phyloP scores from a whole-genome alignment of 345 rosid genomes.

The Corymbia maculata region DNA sequence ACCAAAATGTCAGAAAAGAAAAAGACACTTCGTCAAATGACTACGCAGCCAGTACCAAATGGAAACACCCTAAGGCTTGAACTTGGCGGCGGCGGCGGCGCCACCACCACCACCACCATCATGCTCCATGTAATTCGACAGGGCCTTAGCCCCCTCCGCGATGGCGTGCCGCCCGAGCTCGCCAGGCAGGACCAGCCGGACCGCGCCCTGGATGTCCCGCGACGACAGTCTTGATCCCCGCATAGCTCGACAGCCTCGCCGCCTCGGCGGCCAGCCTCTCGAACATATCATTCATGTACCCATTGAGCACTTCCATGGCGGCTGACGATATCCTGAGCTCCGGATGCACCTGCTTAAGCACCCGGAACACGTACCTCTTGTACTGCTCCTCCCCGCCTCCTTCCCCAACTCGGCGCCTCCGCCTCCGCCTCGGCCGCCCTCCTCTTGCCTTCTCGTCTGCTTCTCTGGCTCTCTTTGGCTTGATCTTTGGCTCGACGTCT shows the following conservation, averaged over 20 bases:
- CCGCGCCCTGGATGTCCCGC: conserved; percentile 64
- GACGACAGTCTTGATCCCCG: conserved; percentile 34
- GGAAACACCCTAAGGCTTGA: not conserved
- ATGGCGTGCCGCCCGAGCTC: conserved; percentile 70
- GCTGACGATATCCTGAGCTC: conserved; percentile 48
- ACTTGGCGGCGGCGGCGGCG: not conserved
- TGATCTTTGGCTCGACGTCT: not conserved
- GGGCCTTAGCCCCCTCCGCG: conserved; percentile 69
- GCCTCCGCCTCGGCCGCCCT: not conserved
- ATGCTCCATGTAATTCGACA: conserved; percentile 25
- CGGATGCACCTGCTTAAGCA: conserved; percentile 71
- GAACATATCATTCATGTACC: conserved; percentile 62
- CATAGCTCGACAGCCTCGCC: conserved; percentile 28
- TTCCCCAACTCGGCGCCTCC: conserved; percentile 4
- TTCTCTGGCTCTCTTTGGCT: not conserved
- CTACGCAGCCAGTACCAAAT: not conserved
- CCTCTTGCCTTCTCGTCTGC: not conserved
- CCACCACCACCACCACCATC: not conserved
- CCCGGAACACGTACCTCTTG: conserved; percentile 52
- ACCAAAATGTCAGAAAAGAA: not conserved
- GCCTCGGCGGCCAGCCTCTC: conserved; percentile 64
- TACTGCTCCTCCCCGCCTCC: conserved; percentile 22
- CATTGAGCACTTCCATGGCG: conserved; percentile 64
- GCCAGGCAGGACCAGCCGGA: conserved; percentile 62
- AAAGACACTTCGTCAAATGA: not conserved